Evolutionary conservation across 441 rosid species (phyloP).

Genomic region (Mallotus japonicus): DNA sequence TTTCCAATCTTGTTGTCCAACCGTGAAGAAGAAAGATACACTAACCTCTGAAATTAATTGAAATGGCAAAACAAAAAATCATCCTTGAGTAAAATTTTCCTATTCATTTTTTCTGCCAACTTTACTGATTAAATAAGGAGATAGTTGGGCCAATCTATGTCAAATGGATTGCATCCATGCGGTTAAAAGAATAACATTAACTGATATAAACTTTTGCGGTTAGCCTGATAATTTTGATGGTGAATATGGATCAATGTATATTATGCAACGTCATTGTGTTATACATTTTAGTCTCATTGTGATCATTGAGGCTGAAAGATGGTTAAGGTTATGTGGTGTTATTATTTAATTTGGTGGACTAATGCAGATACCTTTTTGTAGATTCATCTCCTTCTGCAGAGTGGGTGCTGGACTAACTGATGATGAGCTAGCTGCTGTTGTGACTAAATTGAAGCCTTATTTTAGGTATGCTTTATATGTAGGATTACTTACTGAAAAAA

Average conservation of each 20-base stretch:
- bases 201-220: not conserved
- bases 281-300: not conserved
- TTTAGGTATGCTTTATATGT: constrained; percentile 50
- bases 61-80: too few relatives aligned
- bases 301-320: not conserved
- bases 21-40: too few relatives aligned
- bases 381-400: constrained; percentile 94
- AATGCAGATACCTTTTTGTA: constrained; percentile 38
- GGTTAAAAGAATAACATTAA: not conserved
- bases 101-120: not conserved
- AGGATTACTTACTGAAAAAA: not conserved
- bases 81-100: not conserved
- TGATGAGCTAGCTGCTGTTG: constrained; percentile 81
- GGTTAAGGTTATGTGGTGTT: not conserved
- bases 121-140: not conserved
- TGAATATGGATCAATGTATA: not conserved
- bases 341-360: not conserved
- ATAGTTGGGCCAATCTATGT: not conserved
- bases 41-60: too few relatives aligned
- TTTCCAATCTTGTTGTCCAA: too few relatives aligned
- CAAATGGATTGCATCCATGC: not conserved
- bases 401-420: constrained; percentile 93
- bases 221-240: not conserved
- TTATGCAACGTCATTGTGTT: not conserved
- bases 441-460: constrained; percentile 86